Base-by-base conservation (phyloP, 2,329 filamentous ascomycete species). In the Pseudophaeomoniella oleicola region DNA sequence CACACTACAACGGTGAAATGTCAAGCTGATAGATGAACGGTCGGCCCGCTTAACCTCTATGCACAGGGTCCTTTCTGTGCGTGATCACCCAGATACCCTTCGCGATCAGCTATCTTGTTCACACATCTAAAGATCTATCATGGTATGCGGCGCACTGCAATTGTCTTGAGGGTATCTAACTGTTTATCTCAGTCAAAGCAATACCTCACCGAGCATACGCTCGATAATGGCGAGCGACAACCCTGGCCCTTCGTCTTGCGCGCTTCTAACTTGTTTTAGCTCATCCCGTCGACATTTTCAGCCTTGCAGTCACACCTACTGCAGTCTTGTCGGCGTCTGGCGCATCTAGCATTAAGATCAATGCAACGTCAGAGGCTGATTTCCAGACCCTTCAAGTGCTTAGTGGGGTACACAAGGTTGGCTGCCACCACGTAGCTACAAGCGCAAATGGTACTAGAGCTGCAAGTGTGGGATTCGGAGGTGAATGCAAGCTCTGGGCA, bases 131-230 rank as follows among this genome's bases (percentile, higher is more conserved):
- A n/a, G n/a, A n/a, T n/a, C n/a, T n/a, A 36, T 38, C 18, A 30
- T 16, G 32, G n/a, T 27, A 27, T 27, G 22, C 22, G 9, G 9
- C 22, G 22, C 22, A n/a, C n/a, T n/a, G n/a, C n/a, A n/a, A n/a
- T n/a, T n/a, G n/a, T n/a, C n/a, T n/a, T n/a, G n/a, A n/a, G n/a
- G n/a, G n/a, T n/a, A n/a, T n/a, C n/a, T n/a, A n/a, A n/a, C n/a
- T n/a, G n/a, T n/a, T n/a, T n/a, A n/a, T n/a, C n/a, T n/a, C 16
- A 94, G 90, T 98, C 90, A 38, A 96, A 96, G 66, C 90, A 96
- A 78, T 98, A 94, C 58, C 73, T 98, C 44, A 92, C 88, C 51
- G 81, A 81, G 47, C 84, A 94, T 59, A 88, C 86, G 31, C 75
- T 94, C 57, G 82, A 93, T 56, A 74, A 86, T 66, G 86, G 84